Evolutionary conservation across 495 filamentous ascomycete genomes (phyloP), one percentile per base, ranked within the genome.

Genomic region (Hypoxylon intermedium): DNA sequence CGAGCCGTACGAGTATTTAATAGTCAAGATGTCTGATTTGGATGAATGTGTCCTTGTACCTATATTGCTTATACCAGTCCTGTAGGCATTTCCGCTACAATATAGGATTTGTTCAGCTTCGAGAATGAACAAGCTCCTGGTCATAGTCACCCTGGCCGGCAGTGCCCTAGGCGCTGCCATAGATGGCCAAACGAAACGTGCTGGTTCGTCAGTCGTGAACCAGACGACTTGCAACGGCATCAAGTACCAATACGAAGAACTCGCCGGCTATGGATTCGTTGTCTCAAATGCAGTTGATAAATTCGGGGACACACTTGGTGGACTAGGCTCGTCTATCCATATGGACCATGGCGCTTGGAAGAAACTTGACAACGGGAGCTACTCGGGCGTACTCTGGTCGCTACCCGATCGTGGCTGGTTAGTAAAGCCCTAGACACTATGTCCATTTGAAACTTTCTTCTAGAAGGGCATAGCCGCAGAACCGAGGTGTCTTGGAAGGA

Each of bases 351-450:
- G 55, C 18, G 77, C 79, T 24, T 94, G 90, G 90, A 83, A 77
- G 64, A 86, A 86, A 68, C 69, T 69, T 13, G 63, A 58, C 6
- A 72, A 75, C 19, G 79, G 79, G 26, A 78, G 65, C 9, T 94
- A 92, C 69, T 78, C 76, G 6, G 90, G 87, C 3, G 79, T 80
- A 6, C 63, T 91, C 26, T 93, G 81, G 67, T 74, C 79, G 7
- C 71, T 91, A 3, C 90, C 90, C 1, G 90, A 92, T 68, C 79
- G 89, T 30, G 90, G 90, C 47, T 93, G 89, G 86, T 69, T 20
- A 56, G 66, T 56, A 9, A n/a, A 15, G 33, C 1, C n/a, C n/a
- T n/a, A n/a, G n/a, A n/a, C n/a, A n/a, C n/a, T n/a, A n/a, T n/a
- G n/a, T n/a, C n/a, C n/a, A n/a, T n/a, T n/a, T n/a, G n/a, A n/a